phyloP scores from a whole-genome alignment of 2,329 filamentous ascomycete genomes.

The Teratosphaeria pseudoeucalypti region DNA sequence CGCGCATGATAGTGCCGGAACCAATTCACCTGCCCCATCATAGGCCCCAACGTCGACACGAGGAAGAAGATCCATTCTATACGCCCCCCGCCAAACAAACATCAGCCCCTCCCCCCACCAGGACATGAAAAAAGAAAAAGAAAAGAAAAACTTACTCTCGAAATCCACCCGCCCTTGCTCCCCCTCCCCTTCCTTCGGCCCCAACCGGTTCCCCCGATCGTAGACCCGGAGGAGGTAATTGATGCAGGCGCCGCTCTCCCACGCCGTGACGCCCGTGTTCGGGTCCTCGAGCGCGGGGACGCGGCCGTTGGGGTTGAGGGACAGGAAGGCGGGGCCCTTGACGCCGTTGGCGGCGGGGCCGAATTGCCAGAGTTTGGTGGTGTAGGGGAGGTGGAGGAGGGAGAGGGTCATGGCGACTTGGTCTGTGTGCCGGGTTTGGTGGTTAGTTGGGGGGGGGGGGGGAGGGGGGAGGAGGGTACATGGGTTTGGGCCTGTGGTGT shows the following conservation, averaged over 20 bases:
- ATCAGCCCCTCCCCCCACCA: not conserved
- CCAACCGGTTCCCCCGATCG: constrained; percentile 31
- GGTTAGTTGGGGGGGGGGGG: not conserved
- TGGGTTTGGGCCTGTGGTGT: constrained; percentile 33
- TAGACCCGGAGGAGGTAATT: constrained; percentile 38
- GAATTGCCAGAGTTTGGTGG: constrained; percentile 34
- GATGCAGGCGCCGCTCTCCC: constrained; percentile 43
- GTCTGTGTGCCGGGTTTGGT: constrained; percentile 6
- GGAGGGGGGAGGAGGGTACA: not conserved
- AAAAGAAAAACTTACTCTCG: constrained; percentile 19
- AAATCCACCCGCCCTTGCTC: constrained; percentile 35
- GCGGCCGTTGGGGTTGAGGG: constrained; percentile 37
- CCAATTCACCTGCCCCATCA: constrained; percentile 28
- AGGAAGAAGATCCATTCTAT: constrained; percentile 35
- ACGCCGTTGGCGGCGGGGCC: constrained; percentile 29
- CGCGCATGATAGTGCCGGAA: constrained; percentile 30
- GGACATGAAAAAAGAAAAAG: not conserved
- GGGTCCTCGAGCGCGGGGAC: constrained; percentile 36
- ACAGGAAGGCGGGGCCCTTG: constrained; percentile 29
- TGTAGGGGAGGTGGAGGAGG: constrained; percentile 31
- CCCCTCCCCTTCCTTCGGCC: constrained; percentile 20
- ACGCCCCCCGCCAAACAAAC: not conserved
- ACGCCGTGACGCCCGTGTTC: constrained; percentile 36
- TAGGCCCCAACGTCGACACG: constrained; percentile 30
- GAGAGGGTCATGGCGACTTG: constrained; percentile 36